A percentile compares a stretch with the other conserved stretches of the same genome.
These are phyloP conservation scores for Diaporthe ampelina DNA, from an alignment of 2,329 filamentous ascomycete species.

Conservation along the genomic window DNA sequence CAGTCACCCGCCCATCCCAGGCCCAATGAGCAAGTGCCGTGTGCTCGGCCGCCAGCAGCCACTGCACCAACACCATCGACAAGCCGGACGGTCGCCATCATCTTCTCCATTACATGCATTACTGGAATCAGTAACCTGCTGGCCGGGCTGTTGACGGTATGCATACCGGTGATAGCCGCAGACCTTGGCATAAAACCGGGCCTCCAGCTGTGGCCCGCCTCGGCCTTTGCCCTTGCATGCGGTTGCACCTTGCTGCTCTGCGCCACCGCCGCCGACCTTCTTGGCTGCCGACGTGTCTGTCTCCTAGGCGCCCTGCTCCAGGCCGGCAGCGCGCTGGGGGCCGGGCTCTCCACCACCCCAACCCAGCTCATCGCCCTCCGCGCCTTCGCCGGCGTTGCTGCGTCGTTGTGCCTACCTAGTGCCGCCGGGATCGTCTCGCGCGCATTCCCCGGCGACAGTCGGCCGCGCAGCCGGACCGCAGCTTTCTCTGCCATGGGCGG, in stretches of 20 bases:
- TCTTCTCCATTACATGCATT: background rate
- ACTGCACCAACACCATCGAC: background rate
- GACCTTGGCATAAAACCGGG: background rate
- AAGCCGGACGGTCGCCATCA: background rate
- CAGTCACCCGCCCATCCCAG: too few species aligned
- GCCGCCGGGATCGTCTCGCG: constrained; percentile 54
- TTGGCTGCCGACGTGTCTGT: constrained; percentile 52
- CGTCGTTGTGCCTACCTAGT: constrained; percentile 54
- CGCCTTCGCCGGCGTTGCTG: constrained; percentile 51
- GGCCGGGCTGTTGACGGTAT: background rate
- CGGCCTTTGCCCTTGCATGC: constrained; percentile 43
- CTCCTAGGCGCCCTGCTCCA: constrained; percentile 51
- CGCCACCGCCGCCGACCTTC: constrained; percentile 53
- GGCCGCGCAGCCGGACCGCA: constrained; percentile 51
- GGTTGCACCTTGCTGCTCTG: constrained; percentile 51
- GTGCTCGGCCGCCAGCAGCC: too few species aligned
- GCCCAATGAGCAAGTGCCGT: too few species aligned
- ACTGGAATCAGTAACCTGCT: background rate
- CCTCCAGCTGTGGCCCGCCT: constrained; percentile 44
- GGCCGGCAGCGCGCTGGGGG: constrained; percentile 51
- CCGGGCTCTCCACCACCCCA: constrained; percentile 50
- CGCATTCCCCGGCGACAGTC: constrained; percentile 51
- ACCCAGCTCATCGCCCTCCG: constrained; percentile 55
- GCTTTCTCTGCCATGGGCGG: constrained; percentile 60
- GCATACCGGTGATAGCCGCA: constrained; percentile 1